Base-by-base conservation (phyloP, 805 yeast genomes). In the Pichia deserticola region DNA sequence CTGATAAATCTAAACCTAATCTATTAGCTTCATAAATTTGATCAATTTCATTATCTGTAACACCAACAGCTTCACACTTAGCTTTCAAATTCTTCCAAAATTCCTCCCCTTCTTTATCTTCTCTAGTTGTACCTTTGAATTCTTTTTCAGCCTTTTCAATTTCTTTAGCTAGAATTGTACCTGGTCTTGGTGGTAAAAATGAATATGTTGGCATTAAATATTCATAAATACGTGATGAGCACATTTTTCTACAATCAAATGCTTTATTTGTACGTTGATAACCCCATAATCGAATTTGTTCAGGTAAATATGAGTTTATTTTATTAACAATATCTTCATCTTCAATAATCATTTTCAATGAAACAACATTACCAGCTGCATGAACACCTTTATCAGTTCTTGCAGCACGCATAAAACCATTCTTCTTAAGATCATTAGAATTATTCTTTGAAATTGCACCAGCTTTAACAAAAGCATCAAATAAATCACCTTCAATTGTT, bases 331-430 rank as follows among this genome's bases (percentile, higher is more conserved):
- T 76, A 48, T 88, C 84, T 12, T 75, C 79, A 60, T 90, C 96
- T 62, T 89, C 96, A 47, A 88, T 75, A 58, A 88, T 87, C 74
- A 90, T 69, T 64, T 90, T 90, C 57, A 86, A 72, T 13, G 95
- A 84, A 41, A 92, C 78, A 27, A 89, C 89, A 64, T 90, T 90
- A 32, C 97, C 97, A 2, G 97, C 96, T 11, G 98, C 97, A 68
- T 90, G 98, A 28, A 90, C 98, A 53, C 97, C 98, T 67, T 92
- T 92, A 66, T 90, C 98, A 4, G 92, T 85, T 69, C 92, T 75
- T 5, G 92, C 92, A 47, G 90, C 88, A 66, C 93, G 75, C 87
- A 82, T 84, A 62, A 92, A 86, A 0, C 93, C 89, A 48, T 82
- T 79, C 63, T 90, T 90, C 63, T 88, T 89, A 60, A 90, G 79